Evolutionary conservation across 495 filamentous ascomycete species (phyloP), one percentile per base, ranked within the genome.

Genomic region (Podospora conica): DNA sequence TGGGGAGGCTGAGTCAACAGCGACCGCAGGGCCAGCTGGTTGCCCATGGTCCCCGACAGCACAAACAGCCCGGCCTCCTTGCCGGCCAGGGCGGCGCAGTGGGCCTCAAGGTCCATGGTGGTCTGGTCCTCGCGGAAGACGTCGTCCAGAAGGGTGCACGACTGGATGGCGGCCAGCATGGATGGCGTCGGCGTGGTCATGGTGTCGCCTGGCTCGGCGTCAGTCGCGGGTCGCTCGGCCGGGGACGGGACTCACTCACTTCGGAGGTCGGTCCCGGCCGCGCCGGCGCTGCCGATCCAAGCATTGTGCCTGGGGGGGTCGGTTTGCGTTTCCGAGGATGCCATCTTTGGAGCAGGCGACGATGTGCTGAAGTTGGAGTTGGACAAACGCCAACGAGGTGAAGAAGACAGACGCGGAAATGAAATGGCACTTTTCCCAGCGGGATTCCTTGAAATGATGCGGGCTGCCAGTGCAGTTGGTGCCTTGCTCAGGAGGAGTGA

Each of bases 1-100:
- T 93, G 85, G 0, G 91, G 91, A 3, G 90, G 90, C 61, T 88
- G 87, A 0, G 76, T 81, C 27, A 95, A 82, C 63, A 90, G 82
- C 1, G 88, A 78, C 8, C 90, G 84, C 20, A 95, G 70, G 15
- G 84, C 85, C 63, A 95, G 77, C 69, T 93, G 90, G 77, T 95
- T 95, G 33, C 89, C 94, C 91, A 96, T 96, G 20, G 94, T 97
- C 4, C 94, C 94, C 0, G 89, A 93, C 58, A 95, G 80, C 23
- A 96, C 92, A 55, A 97, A 85, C 0, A 93, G 80, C 0, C 84
- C 87, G 29, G 86, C 87, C 64, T 90, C 86, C 72, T 95, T 91
- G 68, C 83, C 83, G 3, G 91, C 87, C 5, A 93, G 81, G 28
- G 80, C 74, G 27, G 91, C 89, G 22, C 95, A 80, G 67, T 89